Evolutionary conservation across 306 rosid genomes (phyloP), one percentile per base, ranked within the genome.

Genomic region (Casuarina equisetifolia): DNA sequence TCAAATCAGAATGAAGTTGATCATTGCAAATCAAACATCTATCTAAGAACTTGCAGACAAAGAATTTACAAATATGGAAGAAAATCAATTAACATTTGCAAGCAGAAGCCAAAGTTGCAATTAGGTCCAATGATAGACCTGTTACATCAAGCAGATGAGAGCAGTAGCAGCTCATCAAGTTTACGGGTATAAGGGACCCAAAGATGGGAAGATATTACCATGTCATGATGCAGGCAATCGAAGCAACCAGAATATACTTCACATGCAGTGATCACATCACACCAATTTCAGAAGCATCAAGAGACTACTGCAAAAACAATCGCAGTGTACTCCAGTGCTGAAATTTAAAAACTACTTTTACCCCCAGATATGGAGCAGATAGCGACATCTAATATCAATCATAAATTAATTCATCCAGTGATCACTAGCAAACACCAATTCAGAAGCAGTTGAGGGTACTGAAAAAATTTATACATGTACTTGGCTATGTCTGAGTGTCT

Each of bases 11-110:
- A 35, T 46, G 19, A 72, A 42, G 76, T 70, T 74, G 64, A 79
- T 66, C 53, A 74, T 36, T 45, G 82, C 43, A 9, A 64, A 58
- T 57, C 66, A 16, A 84, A 67, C 79, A 52, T 69, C 45, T 81
- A 25, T 79, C 36, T 76, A 38, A 52, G 43, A 38, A 82, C 77
- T 54, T 73, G 43, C 39, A 69, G 58, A 45, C 67, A 20, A 46
- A 61, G 50, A 49, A 52, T 72, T 19, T 49, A 35, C 43, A 20
- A 39, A 48, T 45, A 15, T 10, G 12, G 39, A 19, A 15, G 17
- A 53, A 63, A 35, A 43, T 43, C 74, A 63, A 25, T 64, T 48
- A 45, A 45, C 66, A 35, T 12, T 25, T 53, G 69, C 44, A 68
- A 52, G 40, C 39, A 43, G 19, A 55, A 69, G 45, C 15, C 44